Base-by-base conservation (phyloP, 257 asterid species). In the Fraxinus excelsior region DNA sequence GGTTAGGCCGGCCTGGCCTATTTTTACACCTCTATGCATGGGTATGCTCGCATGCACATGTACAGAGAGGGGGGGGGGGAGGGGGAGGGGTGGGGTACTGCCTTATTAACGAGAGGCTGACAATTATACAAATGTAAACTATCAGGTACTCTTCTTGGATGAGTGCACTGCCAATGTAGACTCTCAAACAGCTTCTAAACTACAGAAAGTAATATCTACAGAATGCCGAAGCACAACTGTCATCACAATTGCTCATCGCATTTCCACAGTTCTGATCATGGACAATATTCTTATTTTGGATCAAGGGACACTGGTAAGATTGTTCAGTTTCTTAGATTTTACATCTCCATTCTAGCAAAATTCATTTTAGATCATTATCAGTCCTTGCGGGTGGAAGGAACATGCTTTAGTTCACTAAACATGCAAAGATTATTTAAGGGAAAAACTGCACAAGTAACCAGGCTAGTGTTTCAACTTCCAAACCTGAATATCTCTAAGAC, bases 141-240 rank as follows among this genome's bases (percentile, higher is more conserved):
- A 77, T 73, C 85, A 91, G 98, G 89, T 94, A n/a, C 91, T 94
- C 5, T 92, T 96, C 82, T 84, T 94, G 86, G 99, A 94, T 18
- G 99, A 94, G 74, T 94, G 99, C 84, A 94, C 97, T 0, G 98
- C 98, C 10, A 92, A 86, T 67, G 86, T 94, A 73, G 98, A 94
- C 51, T 87, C 90, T 66, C 98, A 87, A 83, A 94, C 99, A 67
- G 90, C 96, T 78, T 82, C 93, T 14, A 94, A 81, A 83, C 96
- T 94, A 71, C 97, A 91, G 88, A 85, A 81, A 51, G 90, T 91
- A 8, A 86, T 94, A 68, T 77, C 85, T 28, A 85, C 83, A 25
- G 96, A 90, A 79, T 86, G 51, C 80, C 81, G 71, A 67, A 84
- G 86, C 82, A 79, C 82, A 26, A 92, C 98, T 7, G 83, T 88